Base-by-base conservation (phyloP, 495 filamentous ascomycete genomes). In the Amniculicola lignicola region DNA sequence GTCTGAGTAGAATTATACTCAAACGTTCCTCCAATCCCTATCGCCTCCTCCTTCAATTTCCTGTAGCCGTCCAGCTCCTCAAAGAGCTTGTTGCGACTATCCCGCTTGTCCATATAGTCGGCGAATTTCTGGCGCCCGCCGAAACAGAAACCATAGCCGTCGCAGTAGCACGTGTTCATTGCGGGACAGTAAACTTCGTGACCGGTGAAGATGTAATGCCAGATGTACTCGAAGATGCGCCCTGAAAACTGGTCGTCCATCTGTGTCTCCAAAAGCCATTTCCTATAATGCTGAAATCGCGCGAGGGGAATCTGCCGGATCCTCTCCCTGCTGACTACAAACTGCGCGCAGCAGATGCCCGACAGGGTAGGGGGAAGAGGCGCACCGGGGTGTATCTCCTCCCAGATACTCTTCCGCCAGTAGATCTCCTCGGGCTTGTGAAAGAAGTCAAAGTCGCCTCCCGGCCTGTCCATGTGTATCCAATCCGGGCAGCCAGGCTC, bases 141-240 rank as follows among this genome's bases (percentile, higher is more conserved):
- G 59, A 89, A 89, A 57, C 86, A 89, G 16, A 84, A 70, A 0
- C 85, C 84, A 44, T 82, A 89, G 5, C 79, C 83, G 51, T 87
- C 81, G 62, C 86, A 89, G 39, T 86, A 84, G 65, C 86, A 89
- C 0, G 84, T 67, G 62, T 81, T 77, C 64, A 83, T 77, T 11
- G 72, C 70, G 10, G 82, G 81, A 57, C 86, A 88, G 36, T 78
- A 65, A 1, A 79, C 72, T 7, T 75, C 70, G 27, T 81, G 52
- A 2, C 60, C 55, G 0, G 75, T 77, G 54, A 88, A 87, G 7
- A 87, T 69, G 48, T 76, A 82, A 43, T 82, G 82, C 81, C 82
- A 88, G 4, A 84, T 73, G 65, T 87, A 87, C 68, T 87, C 84
- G 79, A 82, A 84, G 10, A 86, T 75, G 28, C 84, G 78, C 3